Percentiles rank a stretch among this genome's conserved stretches.
phyloP scores from a whole-genome alignment of 163 green algal species.

The Coccomyxa subellipsoidea region DNA sequence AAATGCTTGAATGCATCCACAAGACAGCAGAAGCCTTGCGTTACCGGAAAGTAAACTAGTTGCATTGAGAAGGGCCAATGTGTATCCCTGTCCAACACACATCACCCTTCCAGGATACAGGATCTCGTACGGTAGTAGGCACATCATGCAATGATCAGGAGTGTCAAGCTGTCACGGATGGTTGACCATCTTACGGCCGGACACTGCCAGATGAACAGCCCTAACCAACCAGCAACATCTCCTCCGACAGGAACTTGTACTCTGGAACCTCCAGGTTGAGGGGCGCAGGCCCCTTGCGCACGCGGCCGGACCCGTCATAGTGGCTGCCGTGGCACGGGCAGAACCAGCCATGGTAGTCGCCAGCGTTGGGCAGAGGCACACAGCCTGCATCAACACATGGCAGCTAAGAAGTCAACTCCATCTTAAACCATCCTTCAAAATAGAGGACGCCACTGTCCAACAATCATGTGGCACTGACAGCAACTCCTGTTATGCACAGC shows the following conservation, averaged over 20 bases:
- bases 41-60: too few species aligned
- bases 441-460: background rate
- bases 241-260: slow-evolving; percentile 90
- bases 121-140: too few species aligned
- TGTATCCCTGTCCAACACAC: too few species aligned
- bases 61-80: too few species aligned
- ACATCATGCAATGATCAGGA: too few species aligned
- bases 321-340: slow-evolving; percentile 99
- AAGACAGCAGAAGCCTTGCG: too few species aligned
- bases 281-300: slow-evolving; percentile 93
- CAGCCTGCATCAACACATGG: too few species aligned
- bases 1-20: too few species aligned
- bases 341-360: slow-evolving; percentile 98
- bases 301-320: slow-evolving; percentile 95
- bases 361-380: slow-evolving; percentile 97
- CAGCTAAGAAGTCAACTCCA: background rate
- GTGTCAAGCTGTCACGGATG: too few species aligned
- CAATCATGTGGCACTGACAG: too few species aligned
- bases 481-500: background rate
- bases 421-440: background rate
- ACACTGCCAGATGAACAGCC: background rate
- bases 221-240: slow-evolving; percentile 84
- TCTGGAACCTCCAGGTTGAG: slow-evolving; percentile 97
- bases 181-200: too few species aligned
- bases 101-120: too few species aligned